Conservation (phyloP, 1,139 yeast genomes). For the Geotrichum restrictum region DNA sequence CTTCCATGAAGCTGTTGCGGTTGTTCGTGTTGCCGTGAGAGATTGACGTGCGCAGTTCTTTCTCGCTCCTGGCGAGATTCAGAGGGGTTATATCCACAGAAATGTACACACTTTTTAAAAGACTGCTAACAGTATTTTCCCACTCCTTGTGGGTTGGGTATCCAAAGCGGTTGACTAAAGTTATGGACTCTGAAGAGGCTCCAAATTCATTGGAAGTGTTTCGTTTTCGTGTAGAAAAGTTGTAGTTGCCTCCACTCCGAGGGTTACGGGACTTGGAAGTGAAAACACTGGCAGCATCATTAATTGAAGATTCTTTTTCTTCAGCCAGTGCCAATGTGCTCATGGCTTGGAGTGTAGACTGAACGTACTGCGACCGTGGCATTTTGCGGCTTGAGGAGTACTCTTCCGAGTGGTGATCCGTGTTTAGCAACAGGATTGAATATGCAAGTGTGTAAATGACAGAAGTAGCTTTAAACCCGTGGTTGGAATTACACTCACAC, state of each 20-base stretch:
- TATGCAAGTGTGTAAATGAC: constrained; percentile 71
- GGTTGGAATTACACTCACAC: constrained; percentile 49
- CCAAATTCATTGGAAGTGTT: constrained; percentile 24
- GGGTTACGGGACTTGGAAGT: neutral
- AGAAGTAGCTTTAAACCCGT: constrained; percentile 53
- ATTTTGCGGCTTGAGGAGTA: constrained; percentile 37
- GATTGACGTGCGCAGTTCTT: neutral
- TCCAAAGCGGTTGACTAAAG: constrained; percentile 24
- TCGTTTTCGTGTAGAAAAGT: constrained; percentile 4
- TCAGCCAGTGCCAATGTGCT: constrained; percentile 1
- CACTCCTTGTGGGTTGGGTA: constrained; percentile 29
- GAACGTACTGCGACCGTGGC: constrained; percentile 35
- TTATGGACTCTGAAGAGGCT: constrained; percentile 22
- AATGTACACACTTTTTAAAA: constrained; percentile 32
- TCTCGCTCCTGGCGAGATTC: constrained; percentile 24
- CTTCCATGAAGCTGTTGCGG: neutral
- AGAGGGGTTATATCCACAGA: constrained; percentile 34
- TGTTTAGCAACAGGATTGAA: constrained; percentile 65
- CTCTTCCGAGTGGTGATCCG: constrained; percentile 39
- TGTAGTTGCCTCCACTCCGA: neutral
- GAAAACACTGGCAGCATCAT: neutral
- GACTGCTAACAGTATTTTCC: constrained; percentile 28
- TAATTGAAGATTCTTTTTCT: neutral
- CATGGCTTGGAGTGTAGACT: constrained; percentile 29
- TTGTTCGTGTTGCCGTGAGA: neutral